Base-by-base conservation (phyloP, 305 asterid species). In the Solanum hybrid region DNA sequence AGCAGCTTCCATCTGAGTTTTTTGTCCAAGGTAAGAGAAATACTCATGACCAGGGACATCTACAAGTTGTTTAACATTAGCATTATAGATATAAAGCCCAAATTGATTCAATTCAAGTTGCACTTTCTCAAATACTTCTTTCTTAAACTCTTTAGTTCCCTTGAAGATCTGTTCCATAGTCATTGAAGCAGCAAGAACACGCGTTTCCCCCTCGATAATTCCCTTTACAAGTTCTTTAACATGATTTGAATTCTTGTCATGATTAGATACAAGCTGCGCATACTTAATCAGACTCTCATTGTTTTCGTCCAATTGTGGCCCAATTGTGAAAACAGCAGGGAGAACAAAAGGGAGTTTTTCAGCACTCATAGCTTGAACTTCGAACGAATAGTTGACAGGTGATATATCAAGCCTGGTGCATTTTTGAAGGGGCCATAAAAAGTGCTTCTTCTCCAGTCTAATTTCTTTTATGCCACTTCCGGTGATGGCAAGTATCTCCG, bases 1-100 rank as follows among this genome's bases (percentile, higher is more conserved):
- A 31, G 90, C 90, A 14, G 90, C 90, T 28, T 88, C 89, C 89
- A 88, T 88, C 86, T 88, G 89, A 39, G 89, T 76, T 22, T 88
- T 88, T 36, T 88, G 86, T 7, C 90, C 90, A 74, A 88, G 86
- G 84, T 88, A 88, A 24, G 90, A 88, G 75, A 88, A 88, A 24
- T 88, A 88, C 31, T 88, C 90, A 88, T 76, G 86, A 4, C 90
- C 90, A 73, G 86, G 86, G 0, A 88, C 86, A 88, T 88, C 86
- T 8, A 88, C 90, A 76, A 88, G 90, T 31, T 88, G 86, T 33
- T 88, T 88, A 18, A 76, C 90, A 88, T 76, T 88, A 61, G 90
- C 86, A 88, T 88, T 88, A 88, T 76, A 88, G 33, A 88, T 88
- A 40, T 74, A 64, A 75, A 88, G 76, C 11, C 90, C 90, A 88